Evolutionary conservation across 2,329 filamentous ascomycete species (phyloP), one percentile per base, ranked within the genome.

Genomic region (Exophiala sideris): DNA sequence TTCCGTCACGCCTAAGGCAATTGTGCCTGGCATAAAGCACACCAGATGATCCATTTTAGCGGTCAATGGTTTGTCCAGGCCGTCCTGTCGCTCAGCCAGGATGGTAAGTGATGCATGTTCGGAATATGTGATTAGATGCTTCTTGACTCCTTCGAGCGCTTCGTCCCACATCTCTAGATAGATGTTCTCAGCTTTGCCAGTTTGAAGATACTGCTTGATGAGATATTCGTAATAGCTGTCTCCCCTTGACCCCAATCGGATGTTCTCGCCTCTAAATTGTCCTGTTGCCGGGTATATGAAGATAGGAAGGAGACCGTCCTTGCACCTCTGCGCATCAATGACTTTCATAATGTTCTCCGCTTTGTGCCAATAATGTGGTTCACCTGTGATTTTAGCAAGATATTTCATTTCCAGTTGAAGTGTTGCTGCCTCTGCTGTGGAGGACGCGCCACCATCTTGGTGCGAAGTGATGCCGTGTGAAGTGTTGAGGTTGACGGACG

Each of bases 161-260:
- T 99, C 88, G 36, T 92, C 80, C 91, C 95, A 99, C 85, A 99
- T 89, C 11, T 94, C 88, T 61, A 86, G 79, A 71, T 99, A 99
- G 12, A 97, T 74, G 0, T 84, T 79, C 69, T 99, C 92, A 66
- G 91, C 79, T 68, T 88, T 84, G 52, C 88, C 89, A 10, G 94
- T 99, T 71, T 99, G 94, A 16, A 96, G 79, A 68, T 95, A 97
- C 70, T 99, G 94, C 75, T 99, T 99, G 77, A 97, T 95, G 47
- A 99, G 83, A 70, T 99, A 99, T 73, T 99, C 90, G 73, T 99
- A 99, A 74, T 97, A 99, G 45, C 91, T 96, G 75, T 99, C 94
- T 42, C 94, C 94, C 57, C 94, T 84, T 69, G 90, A 96, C 36
- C 94, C 94, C 18, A 97, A 79, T 14, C 94, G 88, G 65, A 99